phyloP scores from a whole-genome alignment of 148 eudicot species.

The Silene conica region DNA sequence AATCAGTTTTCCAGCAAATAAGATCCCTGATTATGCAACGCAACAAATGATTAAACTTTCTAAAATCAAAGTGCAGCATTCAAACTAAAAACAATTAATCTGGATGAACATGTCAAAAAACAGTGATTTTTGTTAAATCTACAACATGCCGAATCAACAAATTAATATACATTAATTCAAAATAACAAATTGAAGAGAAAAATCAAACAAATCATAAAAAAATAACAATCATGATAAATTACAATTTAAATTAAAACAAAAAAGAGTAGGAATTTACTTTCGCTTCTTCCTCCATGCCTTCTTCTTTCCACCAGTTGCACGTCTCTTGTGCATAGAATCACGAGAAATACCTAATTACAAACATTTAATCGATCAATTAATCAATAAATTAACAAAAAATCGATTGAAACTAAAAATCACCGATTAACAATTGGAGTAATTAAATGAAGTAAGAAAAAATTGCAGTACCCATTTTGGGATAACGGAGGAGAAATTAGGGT shows the following conservation, averaged over 20 bases:
- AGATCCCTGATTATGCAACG: too few species aligned
- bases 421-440: not conserved
- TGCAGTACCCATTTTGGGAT: conserved; percentile 16
- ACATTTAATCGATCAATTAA: not conserved
- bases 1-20: too few species aligned
- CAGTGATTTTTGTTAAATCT: not conserved
- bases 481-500: conserved; percentile 16
- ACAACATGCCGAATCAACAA: not conserved
- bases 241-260: not conserved
- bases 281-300: conserved; percentile 87
- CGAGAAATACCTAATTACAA: conserved; percentile 51
- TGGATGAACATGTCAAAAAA: not conserved
- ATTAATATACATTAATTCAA: too few species aligned
- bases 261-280: conserved; percentile 32
- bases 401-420: not conserved
- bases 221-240: not conserved
- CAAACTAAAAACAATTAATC: too few species aligned
- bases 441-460: not conserved
- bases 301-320: conserved; percentile 84
- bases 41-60: too few species aligned
- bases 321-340: conserved; percentile 79
- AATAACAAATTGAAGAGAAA: too few species aligned
- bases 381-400: not conserved
- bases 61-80: too few species aligned
- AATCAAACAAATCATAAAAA: not conserved